A percentile compares a stretch with the other conserved stretches of the same genome.
Evolutionary conservation across 2,329 filamentous ascomycete species (phyloP).

Genomic region (Atkinsonella texensis): DNA sequence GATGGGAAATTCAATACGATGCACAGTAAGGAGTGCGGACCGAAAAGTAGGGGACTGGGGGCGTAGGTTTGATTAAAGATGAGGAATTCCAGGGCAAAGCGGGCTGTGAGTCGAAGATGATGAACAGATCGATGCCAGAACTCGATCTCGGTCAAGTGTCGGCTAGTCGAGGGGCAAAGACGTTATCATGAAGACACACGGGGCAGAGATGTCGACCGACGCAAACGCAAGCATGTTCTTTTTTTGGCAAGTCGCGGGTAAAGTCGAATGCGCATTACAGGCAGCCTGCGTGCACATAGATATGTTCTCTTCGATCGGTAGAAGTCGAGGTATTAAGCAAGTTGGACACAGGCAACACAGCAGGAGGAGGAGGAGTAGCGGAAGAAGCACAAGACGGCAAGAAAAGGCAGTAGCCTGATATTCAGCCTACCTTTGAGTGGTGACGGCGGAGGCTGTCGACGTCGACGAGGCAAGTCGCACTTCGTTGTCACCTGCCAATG

Average conservation of each 20-base stretch:
- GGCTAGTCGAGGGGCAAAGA: not conserved
- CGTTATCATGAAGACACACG: not conserved
- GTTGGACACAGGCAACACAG: not conserved
- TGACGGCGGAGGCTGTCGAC: constrained; percentile 19
- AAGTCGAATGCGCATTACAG: not conserved
- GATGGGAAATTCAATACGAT: not conserved
- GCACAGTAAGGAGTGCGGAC: not conserved
- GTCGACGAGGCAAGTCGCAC: constrained; percentile 36
- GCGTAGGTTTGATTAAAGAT: not conserved
- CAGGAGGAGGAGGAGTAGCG: not conserved
- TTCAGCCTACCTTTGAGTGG: constrained; percentile 14
- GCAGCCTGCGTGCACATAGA: not conserved
- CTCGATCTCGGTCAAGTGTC: not conserved
- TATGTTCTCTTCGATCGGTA: not conserved
- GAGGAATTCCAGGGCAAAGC: not conserved
- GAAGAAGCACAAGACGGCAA: not conserved
- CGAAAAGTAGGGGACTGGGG: not conserved
- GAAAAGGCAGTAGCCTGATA: not conserved
- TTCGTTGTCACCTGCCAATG: constrained; percentile 42
- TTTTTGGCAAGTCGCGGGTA: not conserved
- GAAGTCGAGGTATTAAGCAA: constrained; percentile 1
- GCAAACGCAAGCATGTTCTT: not conserved
- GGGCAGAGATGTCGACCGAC: not conserved
- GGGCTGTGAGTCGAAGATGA: not conserved
- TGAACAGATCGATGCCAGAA: not conserved